phyloP scores from a whole-genome alignment of 2,329 filamentous ascomycete species.

The Gnomoniopsis sp. region DNA sequence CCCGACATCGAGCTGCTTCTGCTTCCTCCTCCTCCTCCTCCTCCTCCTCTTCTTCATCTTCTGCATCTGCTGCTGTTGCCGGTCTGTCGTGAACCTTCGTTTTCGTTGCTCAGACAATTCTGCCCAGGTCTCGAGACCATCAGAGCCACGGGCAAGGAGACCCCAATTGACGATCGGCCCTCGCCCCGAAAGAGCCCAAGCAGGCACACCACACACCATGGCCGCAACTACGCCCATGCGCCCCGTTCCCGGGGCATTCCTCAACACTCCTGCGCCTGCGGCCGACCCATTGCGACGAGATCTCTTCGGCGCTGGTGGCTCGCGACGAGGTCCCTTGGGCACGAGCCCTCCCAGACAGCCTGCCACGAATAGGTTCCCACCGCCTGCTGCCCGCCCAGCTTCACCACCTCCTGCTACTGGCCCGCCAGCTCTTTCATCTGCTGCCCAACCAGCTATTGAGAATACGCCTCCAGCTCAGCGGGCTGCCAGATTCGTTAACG shows the following conservation, averaged over 20 bases:
- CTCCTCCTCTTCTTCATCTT: too few species aligned
- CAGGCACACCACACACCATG: conserved; percentile 36
- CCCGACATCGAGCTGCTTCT: not conserved
- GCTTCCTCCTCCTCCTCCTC: too few species aligned
- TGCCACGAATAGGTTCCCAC: conserved; percentile 6
- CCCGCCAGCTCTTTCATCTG: conserved; percentile 27
- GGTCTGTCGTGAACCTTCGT: not conserved
- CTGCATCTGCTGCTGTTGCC: not conserved
- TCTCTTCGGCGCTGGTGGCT: conserved; percentile 38
- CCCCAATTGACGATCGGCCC: not conserved
- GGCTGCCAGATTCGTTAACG: conserved; percentile 80
- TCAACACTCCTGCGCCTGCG: conserved; percentile 67
- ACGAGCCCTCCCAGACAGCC: conserved; percentile 13
- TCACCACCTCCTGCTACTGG: conserved; percentile 30
- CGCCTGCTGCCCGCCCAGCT: conserved; percentile 27
- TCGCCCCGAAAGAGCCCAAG: not conserved
- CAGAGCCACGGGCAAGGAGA: not conserved
- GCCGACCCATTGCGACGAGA: conserved; percentile 49
- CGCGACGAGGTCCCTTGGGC: conserved; percentile 13
- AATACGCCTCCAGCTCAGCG: conserved; percentile 65
- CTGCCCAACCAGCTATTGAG: conserved; percentile 37
- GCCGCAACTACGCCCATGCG: conserved; percentile 66
- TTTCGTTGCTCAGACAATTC: not conserved
- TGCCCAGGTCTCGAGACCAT: not conserved
- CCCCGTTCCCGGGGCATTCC: conserved; percentile 70